Evolutionary conservation across 306 rosid genomes (phyloP).

Genomic region (Vigna unguiculata): DNA sequence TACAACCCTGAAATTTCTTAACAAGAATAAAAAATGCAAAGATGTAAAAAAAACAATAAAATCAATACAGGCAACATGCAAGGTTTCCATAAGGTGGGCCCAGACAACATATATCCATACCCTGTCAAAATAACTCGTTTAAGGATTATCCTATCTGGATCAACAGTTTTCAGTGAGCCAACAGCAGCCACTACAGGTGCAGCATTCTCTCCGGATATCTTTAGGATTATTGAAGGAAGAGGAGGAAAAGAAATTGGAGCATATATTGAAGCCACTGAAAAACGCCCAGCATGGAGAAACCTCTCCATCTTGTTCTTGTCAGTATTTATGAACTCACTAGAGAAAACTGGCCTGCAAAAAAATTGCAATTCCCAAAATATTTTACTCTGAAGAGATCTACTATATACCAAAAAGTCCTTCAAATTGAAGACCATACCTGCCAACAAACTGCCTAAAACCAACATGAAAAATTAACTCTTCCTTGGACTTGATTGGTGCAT

Average conservation of each 20-base stretch:
- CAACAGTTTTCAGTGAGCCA: conserved; percentile 83
- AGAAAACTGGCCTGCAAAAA: conserved; percentile 81
- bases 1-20: conserved; percentile 17
- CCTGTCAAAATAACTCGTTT: conserved; percentile 93
- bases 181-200: conserved; percentile 74
- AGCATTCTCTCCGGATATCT: conserved; percentile 58
- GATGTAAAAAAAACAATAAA: not conserved
- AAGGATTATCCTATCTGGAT: conserved; percentile 84
- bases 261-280: conserved; percentile 83
- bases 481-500: conserved; percentile 82
- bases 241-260: conserved; percentile 93
- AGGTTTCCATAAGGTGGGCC: not conserved
- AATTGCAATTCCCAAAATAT: not conserved
- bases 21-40: not conserved
- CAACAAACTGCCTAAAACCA: conserved; percentile 97
- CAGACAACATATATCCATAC: conserved; percentile 48
- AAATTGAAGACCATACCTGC: conserved; percentile 58
- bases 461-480: conserved; percentile 90
- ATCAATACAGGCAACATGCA: conserved; percentile 1
- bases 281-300: conserved; percentile 93
- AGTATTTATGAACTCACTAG: conserved; percentile 76
- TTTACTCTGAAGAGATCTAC: not conserved
- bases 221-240: conserved; percentile 80
- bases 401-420: not conserved
- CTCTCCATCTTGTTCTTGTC: conserved; percentile 99